Percentiles rank a stretch among this genome's conserved stretches.
phyloP scores from a whole-genome alignment of 768 basidiomycete species.

The Termitomyces eurrhizus region DNA sequence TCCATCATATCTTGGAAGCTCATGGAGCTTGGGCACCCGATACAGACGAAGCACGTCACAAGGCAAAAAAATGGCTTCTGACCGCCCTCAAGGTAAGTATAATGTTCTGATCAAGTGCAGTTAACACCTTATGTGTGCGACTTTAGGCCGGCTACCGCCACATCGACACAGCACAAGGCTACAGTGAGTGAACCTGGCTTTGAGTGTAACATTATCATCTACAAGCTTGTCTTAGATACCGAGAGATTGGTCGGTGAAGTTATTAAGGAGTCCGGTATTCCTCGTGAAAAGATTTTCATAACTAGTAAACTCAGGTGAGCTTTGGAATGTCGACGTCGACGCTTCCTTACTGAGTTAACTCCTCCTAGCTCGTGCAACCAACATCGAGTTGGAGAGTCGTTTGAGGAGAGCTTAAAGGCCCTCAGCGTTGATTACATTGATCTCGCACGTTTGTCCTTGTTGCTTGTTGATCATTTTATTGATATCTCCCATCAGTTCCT shows the following conservation, averaged over 20 bases:
- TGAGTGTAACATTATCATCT: not conserved
- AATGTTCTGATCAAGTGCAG: not conserved
- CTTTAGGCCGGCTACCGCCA: conserved; percentile 37
- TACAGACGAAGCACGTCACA: conserved; percentile 28
- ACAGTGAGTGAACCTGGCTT: conserved; percentile 19
- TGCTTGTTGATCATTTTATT: not conserved
- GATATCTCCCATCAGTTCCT: conserved; percentile 33
- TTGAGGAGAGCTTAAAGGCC: conserved; percentile 36
- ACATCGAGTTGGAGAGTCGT: conserved; percentile 31
- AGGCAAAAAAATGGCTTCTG: conserved; percentile 34
- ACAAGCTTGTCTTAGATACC: conserved; percentile 21
- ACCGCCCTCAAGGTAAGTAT: conserved; percentile 33
- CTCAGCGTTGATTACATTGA: conserved; percentile 46
- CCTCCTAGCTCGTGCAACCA: conserved; percentile 20
- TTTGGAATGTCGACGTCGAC: not conserved
- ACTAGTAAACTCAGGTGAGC: conserved; percentile 46
- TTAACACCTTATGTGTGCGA: not conserved
- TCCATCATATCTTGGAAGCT: conserved; percentile 19
- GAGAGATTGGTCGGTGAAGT: conserved; percentile 40
- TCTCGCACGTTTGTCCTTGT: conserved; percentile 24
- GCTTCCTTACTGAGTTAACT: not conserved
- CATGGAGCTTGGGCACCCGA: conserved; percentile 37
- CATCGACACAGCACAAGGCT: conserved; percentile 35
- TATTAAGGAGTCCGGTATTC: conserved; percentile 43
- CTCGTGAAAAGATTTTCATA: conserved; percentile 44